These are phyloP conservation scores for Oryza coarctata DNA, from an alignment of 176 grass and related monocot species.

Conservation along the genomic window DNA sequence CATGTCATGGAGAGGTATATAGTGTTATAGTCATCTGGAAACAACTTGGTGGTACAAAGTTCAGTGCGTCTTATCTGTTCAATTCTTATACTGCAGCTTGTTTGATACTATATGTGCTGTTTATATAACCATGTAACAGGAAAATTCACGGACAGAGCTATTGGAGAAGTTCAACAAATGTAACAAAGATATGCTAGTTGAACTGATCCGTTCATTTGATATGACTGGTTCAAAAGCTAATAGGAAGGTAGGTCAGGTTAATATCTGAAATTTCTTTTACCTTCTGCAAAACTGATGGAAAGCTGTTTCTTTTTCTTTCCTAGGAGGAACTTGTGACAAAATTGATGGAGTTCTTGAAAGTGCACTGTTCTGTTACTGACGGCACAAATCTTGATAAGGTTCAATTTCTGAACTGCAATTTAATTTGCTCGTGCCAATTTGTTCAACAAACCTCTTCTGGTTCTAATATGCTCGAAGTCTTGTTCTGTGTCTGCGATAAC, in stretches of 20 bases:
- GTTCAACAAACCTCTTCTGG: neutral
- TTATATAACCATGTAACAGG: conserved; percentile 24
- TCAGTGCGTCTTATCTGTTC: neutral
- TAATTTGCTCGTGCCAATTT: conserved; percentile 8
- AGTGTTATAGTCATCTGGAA: neutral
- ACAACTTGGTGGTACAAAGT: neutral
- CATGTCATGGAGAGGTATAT: conserved; percentile 35
- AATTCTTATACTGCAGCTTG: neutral
- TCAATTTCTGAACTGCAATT: conserved; percentile 11
- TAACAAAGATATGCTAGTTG: conserved; percentile 26
- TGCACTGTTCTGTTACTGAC: conserved; percentile 13
- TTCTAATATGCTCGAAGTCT: neutral
- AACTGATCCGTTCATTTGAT: conserved; percentile 41
- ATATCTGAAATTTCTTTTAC: conserved; percentile 25
- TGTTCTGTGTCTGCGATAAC: neutral
- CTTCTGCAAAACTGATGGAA: neutral
- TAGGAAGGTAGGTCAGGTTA: conserved; percentile 38
- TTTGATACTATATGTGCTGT: conserved; percentile 21
- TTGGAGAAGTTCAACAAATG: conserved; percentile 40
- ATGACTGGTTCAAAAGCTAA: conserved; percentile 38
- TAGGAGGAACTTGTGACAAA: conserved; percentile 44
- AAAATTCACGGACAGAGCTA: conserved; percentile 36
- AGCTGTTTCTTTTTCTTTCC: neutral
- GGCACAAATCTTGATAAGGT: conserved; percentile 41
- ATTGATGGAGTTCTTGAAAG: conserved; percentile 43